Evolutionary conservation across 2,329 filamentous ascomycete genomes (phyloP).

Genomic region (Xylariales sp.): DNA sequence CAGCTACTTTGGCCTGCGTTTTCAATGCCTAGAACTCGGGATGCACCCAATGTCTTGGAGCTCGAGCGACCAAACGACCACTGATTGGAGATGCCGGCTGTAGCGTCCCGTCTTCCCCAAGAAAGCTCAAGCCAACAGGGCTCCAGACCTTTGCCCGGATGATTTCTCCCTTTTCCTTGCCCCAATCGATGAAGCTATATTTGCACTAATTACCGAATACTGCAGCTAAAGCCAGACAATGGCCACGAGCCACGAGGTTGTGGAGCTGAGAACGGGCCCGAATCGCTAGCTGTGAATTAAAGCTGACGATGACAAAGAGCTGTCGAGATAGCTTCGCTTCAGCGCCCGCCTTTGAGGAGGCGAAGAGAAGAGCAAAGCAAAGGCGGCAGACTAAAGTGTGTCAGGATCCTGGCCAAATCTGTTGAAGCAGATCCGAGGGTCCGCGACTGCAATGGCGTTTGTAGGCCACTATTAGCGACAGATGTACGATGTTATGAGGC

Average conservation of each 20-base stretch:
- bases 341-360: conserved; percentile 6
- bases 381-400: neutral
- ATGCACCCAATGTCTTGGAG: conserved; percentile 22
- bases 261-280: neutral
- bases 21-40: conserved; percentile 14
- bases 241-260: neutral
- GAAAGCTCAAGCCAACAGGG: conserved; percentile 7
- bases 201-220: neutral
- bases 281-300: neutral
- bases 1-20: neutral
- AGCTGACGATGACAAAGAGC: conserved; percentile 6
- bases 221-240: neutral
- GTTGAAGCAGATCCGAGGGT: too few species aligned
- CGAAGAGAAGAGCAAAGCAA: neutral
- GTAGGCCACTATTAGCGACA: too few species aligned
- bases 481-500: too few species aligned
- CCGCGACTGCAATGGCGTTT: too few species aligned
- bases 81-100: conserved; percentile 22
- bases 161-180: neutral
- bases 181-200: too few species aligned
- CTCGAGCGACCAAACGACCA: conserved; percentile 14
- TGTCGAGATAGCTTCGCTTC: conserved; percentile 7
- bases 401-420: too few species aligned
- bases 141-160: neutral
- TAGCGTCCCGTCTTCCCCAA: conserved; percentile 18